phyloP scores from a whole-genome alignment of 2,329 filamentous ascomycete species.

The Sclerotinia sclerotiorum region DNA sequence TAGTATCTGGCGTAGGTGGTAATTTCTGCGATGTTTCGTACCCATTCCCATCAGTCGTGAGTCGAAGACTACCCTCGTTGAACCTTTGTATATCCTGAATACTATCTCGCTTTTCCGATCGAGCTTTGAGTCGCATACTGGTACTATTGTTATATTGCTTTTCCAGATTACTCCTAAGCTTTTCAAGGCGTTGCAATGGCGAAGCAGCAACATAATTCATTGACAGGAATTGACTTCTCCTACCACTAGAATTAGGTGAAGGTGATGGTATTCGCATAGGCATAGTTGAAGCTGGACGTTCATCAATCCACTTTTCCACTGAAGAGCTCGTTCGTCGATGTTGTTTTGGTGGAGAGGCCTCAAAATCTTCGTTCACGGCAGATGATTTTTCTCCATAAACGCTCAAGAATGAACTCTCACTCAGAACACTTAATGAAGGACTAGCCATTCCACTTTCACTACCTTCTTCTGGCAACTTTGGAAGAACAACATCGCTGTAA shows the following conservation, averaged over 20 bases:
- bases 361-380: slow-evolving; percentile 25
- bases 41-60: slow-evolving; percentile 41
- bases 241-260: slow-evolving; percentile 21
- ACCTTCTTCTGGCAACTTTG: slow-evolving; percentile 47
- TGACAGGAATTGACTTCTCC: slow-evolving; percentile 46
- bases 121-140: slow-evolving; percentile 9
- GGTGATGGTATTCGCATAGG: slow-evolving; percentile 19
- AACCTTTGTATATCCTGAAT: slow-evolving; percentile 25
- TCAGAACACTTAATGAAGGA: slow-evolving; percentile 62
- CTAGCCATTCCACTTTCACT: slow-evolving; percentile 48
- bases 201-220: slow-evolving; percentile 51
- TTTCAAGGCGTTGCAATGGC: slow-evolving; percentile 53
- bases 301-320: slow-evolving; percentile 40
- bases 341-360: slow-evolving; percentile 25
- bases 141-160: slow-evolving; percentile 24
- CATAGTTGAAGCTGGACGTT: slow-evolving; percentile 30
- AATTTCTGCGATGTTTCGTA: slow-evolving; percentile 39
- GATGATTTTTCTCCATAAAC: slow-evolving; percentile 55
- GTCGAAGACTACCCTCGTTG: slow-evolving; percentile 26
- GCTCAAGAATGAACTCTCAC: slow-evolving; percentile 66
- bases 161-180: slow-evolving; percentile 40
- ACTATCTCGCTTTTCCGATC: background rate
- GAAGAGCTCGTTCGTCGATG: slow-evolving; percentile 31
- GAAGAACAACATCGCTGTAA: slow-evolving; percentile 51
- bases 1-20: slow-evolving; percentile 42